These are phyloP conservation scores for Blastocrithidia nonstop DNA, from an alignment of 208 protist species.

Conservation along the genomic window DNA sequence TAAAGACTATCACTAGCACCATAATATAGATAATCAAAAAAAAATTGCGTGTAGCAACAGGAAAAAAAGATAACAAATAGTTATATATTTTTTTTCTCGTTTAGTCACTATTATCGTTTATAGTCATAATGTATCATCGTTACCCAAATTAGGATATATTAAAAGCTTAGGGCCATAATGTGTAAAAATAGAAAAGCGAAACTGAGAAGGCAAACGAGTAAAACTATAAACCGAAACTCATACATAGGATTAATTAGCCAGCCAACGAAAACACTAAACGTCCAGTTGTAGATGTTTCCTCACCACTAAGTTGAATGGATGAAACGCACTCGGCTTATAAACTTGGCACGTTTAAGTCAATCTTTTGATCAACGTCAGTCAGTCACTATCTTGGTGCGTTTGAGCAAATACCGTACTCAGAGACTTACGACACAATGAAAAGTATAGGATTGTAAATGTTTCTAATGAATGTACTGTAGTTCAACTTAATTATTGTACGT, in stretches of 20 bases:
- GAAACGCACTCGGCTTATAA: slow-evolving; percentile 60
- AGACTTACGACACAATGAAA: slow-evolving; percentile 56
- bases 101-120: too few relatives aligned
- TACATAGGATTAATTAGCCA: slow-evolving; percentile 41
- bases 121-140: too few relatives aligned
- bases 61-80: too few relatives aligned
- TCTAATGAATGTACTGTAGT: slow-evolving; percentile 40
- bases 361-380: slow-evolving; percentile 36
- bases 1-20: too few relatives aligned
- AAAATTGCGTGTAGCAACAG: too few relatives aligned
- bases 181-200: too few relatives aligned
- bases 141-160: too few relatives aligned
- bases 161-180: too few relatives aligned
- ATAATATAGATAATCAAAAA: too few relatives aligned
- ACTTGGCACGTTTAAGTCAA: slow-evolving; percentile 50
- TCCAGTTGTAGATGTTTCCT: slow-evolving; percentile 56
- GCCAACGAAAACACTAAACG: slow-evolving; percentile 11
- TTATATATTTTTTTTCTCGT: too few relatives aligned
- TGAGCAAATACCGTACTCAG: slow-evolving; percentile 74
- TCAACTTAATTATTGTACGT: slow-evolving; percentile 36
- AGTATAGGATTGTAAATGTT: slow-evolving; percentile 47
- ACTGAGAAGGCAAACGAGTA: too few relatives aligned
- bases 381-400: slow-evolving; percentile 48
- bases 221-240: slow-evolving; percentile 53
- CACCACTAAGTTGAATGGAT: slow-evolving; percentile 60